A percentile compares a stretch with the other conserved stretches of the same genome.
These are phyloP conservation scores for Lactifluus subvellereus DNA, from an alignment of 768 basidiomycete genomes.

Conservation along the genomic window DNA sequence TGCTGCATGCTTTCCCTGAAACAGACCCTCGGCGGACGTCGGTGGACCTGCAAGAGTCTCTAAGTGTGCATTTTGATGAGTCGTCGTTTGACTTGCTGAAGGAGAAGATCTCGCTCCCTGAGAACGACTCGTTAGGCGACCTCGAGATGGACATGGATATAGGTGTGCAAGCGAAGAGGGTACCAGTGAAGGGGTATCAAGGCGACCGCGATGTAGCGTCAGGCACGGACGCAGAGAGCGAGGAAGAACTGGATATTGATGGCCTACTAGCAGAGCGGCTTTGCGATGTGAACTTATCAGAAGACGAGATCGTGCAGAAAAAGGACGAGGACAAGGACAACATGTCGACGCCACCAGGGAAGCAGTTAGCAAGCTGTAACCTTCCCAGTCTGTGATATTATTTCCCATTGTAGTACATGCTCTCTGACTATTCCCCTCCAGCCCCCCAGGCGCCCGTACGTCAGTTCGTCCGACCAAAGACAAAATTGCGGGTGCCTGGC, in stretches of 20 bases:
- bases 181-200: background rate
- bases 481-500: background rate
- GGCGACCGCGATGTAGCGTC: background rate
- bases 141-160: slow-evolving; percentile 17
- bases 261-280: slow-evolving; percentile 14
- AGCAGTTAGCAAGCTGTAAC: background rate
- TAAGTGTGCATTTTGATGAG: slow-evolving; percentile 23
- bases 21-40: slow-evolving; percentile 17
- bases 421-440: background rate
- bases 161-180: background rate
- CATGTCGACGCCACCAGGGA: slow-evolving; percentile 4
- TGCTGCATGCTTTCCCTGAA: background rate
- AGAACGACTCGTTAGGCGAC: slow-evolving; percentile 20
- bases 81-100: slow-evolving; percentile 24
- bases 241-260: slow-evolving; percentile 5
- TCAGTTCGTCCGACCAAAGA: slow-evolving; percentile 2
- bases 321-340: background rate
- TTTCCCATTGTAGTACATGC: background rate
- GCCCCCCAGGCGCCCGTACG: slow-evolving; percentile 4
- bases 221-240: background rate
- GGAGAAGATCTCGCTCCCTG: slow-evolving; percentile 20
- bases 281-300: slow-evolving; percentile 10
- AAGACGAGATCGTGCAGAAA: slow-evolving; percentile 5
- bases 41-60: slow-evolving; percentile 18
- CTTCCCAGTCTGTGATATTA: background rate